Percentiles rank a stretch among this genome's conserved stretches.
These are phyloP conservation scores for Blastobotrys americana DNA, from an alignment of 805 yeast species.

Conservation along the genomic window DNA sequence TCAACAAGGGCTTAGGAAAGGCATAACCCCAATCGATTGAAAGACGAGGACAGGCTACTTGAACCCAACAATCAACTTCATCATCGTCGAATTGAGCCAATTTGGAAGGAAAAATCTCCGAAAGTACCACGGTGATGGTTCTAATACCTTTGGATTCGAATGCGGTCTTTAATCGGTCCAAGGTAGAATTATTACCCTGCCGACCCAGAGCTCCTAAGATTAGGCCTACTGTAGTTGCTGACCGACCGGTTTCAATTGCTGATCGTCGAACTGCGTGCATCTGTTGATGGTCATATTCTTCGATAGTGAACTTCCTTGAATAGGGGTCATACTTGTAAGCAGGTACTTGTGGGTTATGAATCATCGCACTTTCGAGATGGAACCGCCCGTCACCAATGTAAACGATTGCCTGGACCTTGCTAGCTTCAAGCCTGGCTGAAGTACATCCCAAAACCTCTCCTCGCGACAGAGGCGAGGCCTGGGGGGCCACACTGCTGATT, in stretches of 20 bases:
- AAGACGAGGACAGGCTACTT: constrained; percentile 93
- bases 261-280: constrained; percentile 64
- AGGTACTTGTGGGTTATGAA: constrained; percentile 87
- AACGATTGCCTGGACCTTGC: constrained; percentile 62
- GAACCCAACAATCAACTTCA: constrained; percentile 81
- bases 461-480: constrained; percentile 82
- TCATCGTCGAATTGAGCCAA: constrained; percentile 79
- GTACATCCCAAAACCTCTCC: constrained; percentile 98
- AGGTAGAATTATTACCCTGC: constrained; percentile 81
- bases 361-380: constrained; percentile 94
- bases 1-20: constrained; percentile 78
- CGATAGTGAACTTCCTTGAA: constrained; percentile 82
- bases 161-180: constrained; percentile 53
- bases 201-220: constrained; percentile 92
- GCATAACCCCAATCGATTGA: constrained; percentile 99
- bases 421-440: constrained; percentile 59
- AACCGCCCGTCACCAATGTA: constrained; percentile 96
- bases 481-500: constrained; percentile 74
- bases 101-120: constrained; percentile 91
- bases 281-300: constrained; percentile 79
- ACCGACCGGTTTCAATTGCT: constrained; percentile 59
- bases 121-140: constrained; percentile 73
- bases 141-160: constrained; percentile 50
- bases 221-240: constrained; percentile 65
- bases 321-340: constrained; percentile 96